Evolutionary conservation across 1,284 basidiomycete genomes (phyloP).

Genomic region (Tremellales sp.): DNA sequence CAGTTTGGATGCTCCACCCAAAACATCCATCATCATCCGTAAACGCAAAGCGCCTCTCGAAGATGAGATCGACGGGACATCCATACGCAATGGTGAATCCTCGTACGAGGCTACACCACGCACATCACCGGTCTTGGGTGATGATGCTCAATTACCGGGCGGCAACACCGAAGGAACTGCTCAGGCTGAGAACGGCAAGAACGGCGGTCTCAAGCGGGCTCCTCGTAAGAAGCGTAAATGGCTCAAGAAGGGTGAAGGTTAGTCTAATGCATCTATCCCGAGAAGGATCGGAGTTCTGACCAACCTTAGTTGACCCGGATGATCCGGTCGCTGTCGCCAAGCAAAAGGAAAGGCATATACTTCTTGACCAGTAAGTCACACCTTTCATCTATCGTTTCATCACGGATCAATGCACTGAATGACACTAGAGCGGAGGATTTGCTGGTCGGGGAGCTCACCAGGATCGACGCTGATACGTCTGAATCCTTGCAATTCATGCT

Average conservation of each 20-base stretch:
- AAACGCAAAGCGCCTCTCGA: neutral
- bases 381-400: neutral
- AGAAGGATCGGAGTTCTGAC: neutral
- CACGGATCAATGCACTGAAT: neutral
- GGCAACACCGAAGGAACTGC: neutral
- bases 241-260: slow-evolving; percentile 40
- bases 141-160: neutral
- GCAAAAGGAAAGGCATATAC: slow-evolving; percentile 26
- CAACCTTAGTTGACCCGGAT: slow-evolving; percentile 40
- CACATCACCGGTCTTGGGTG: neutral
- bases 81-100: too few species aligned
- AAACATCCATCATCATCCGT: too few species aligned
- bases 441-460: slow-evolving; percentile 27
- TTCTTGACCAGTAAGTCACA: slow-evolving; percentile 28
- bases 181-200: neutral
- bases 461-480: slow-evolving; percentile 22
- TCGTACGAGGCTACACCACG: neutral
- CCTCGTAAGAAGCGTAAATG: slow-evolving; percentile 38
- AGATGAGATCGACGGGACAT: too few species aligned
- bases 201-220: slow-evolving; percentile 16
- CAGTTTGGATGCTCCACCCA: too few species aligned
- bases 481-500: slow-evolving; percentile 25
- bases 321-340: slow-evolving; percentile 39
- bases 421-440: slow-evolving; percentile 29
- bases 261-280: slow-evolving; percentile 1